These are phyloP conservation scores for Bryum argenteum DNA, from an alignment of 225 moss, liverwort and hornwort genomes.

Conservation along the genomic window DNA sequence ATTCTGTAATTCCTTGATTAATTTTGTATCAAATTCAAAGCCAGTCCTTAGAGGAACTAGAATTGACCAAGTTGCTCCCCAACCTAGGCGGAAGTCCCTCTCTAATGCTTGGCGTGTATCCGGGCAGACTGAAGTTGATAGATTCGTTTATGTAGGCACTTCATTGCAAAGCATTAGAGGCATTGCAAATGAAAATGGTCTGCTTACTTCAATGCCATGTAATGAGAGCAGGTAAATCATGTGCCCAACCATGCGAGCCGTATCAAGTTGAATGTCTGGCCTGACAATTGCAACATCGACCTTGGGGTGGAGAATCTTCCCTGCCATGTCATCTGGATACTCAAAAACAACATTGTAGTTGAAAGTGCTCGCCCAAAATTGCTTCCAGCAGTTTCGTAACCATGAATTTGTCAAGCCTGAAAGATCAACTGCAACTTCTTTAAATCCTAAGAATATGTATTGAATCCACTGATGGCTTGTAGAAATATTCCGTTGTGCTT, in stretches of 20 bases:
- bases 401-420: not conserved
- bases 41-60: too few species aligned
- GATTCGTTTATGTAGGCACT: not conserved
- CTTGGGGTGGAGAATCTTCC: not conserved
- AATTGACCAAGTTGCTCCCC: too few species aligned
- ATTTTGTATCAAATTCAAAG: too few species aligned
- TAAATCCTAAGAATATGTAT: conserved; percentile 2
- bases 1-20: too few species aligned
- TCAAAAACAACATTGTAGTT: not conserved
- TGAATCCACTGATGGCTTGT: not conserved
- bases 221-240: not conserved
- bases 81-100: too few species aligned
- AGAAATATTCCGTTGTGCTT: not conserved
- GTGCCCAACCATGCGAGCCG: not conserved
- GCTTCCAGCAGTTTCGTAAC: not conserved
- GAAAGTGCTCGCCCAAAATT: not conserved
- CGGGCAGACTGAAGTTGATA: not conserved
- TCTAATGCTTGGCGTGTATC: not conserved
- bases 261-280: not conserved
- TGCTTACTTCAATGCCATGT: conserved; percentile 6
- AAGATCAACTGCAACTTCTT: not conserved
- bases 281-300: not conserved
- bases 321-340: too few species aligned
- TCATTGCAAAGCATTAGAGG: not conserved
- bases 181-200: not conserved